Conservation (phyloP, 441 rosid species). For the Pelargonium cotyledonis region DNA sequence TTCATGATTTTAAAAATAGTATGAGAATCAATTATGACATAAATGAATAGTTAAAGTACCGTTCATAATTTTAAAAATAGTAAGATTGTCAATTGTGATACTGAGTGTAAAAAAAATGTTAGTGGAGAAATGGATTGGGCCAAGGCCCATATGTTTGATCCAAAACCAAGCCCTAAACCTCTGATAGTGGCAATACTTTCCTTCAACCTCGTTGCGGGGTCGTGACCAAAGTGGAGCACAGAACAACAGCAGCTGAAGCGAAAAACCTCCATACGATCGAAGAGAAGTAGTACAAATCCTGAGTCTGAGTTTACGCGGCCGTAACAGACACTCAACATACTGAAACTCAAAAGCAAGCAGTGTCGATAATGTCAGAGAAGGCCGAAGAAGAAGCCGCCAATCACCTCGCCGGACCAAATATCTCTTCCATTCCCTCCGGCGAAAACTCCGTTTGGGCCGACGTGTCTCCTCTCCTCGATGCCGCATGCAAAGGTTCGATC, state of each 20-base stretch:
- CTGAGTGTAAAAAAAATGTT: too few species aligned
- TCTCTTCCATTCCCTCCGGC: conserved; percentile 51
- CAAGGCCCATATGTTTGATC: background rate
- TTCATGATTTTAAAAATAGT: too few species aligned
- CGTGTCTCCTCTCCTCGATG: conserved; percentile 68
- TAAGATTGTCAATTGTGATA: too few species aligned
- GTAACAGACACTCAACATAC: background rate
- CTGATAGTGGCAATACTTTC: background rate
- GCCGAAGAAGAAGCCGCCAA: conserved; percentile 31
- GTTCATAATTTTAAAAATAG: too few species aligned
- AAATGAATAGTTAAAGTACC: too few species aligned
- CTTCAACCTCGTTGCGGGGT: background rate
- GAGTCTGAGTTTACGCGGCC: background rate
- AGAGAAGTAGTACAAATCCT: background rate
- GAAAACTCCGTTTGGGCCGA: conserved; percentile 82
- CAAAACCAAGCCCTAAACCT: background rate
- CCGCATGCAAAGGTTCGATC: conserved; percentile 61
- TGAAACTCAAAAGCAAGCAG: background rate
- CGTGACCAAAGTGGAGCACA: background rate
- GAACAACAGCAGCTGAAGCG: background rate
- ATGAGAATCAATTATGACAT: too few species aligned
- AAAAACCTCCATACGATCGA: background rate
- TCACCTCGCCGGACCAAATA: conserved; percentile 33
- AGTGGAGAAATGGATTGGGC: background rate
- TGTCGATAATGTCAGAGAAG: conserved; percentile 6